Evolutionary conservation across 1,284 basidiomycete genomes (phyloP).

Genomic region (Xanthoconium separans): DNA sequence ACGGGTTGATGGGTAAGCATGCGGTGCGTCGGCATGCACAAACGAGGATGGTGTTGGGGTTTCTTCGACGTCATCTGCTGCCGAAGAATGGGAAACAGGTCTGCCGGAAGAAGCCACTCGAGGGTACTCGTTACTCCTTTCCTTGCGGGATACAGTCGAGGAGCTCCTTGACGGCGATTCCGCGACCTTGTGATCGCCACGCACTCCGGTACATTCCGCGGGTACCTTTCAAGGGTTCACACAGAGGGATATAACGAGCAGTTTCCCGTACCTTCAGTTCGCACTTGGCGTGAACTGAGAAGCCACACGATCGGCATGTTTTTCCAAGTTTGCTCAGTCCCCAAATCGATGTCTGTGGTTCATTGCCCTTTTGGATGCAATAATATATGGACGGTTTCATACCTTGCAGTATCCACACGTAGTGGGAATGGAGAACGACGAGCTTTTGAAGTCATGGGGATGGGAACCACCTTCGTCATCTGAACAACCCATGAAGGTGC

Average conservation of each 20-base stretch:
- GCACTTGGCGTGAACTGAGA: slow-evolving; percentile 82
- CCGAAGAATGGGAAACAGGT: slow-evolving; percentile 7
- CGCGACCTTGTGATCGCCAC: slow-evolving; percentile 18
- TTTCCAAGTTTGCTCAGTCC: slow-evolving; percentile 83
- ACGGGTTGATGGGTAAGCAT: slow-evolving; percentile 45
- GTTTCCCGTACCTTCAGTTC: slow-evolving; percentile 66
- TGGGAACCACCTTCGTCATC: slow-evolving; percentile 69
- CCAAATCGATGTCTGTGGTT: slow-evolving; percentile 75
- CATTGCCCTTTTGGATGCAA: slow-evolving; percentile 2
- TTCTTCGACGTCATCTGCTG: slow-evolving; percentile 25
- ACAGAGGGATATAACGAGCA: slow-evolving; percentile 3
- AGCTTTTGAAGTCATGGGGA: slow-evolving; percentile 80
- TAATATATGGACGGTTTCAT: slow-evolving; percentile 11
- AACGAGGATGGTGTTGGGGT: slow-evolving; percentile 57
- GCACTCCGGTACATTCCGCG: slow-evolving; percentile 58
- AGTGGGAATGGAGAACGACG: slow-evolving; percentile 81
- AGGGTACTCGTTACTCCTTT: slow-evolving; percentile 15
- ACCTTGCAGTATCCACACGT: slow-evolving; percentile 81
- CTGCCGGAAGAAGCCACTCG: slow-evolving; percentile 8
- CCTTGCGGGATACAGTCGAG: slow-evolving; percentile 35
- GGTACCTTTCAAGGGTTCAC: slow-evolving; percentile 53
- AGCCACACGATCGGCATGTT: slow-evolving; percentile 73
- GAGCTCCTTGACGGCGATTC: slow-evolving; percentile 30
- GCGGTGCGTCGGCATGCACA: slow-evolving; percentile 39
- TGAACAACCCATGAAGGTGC: slow-evolving; percentile 27